phyloP scores from a whole-genome alignment of 2,329 filamentous ascomycete genomes.

The Pseudogymnoascus sp. region DNA sequence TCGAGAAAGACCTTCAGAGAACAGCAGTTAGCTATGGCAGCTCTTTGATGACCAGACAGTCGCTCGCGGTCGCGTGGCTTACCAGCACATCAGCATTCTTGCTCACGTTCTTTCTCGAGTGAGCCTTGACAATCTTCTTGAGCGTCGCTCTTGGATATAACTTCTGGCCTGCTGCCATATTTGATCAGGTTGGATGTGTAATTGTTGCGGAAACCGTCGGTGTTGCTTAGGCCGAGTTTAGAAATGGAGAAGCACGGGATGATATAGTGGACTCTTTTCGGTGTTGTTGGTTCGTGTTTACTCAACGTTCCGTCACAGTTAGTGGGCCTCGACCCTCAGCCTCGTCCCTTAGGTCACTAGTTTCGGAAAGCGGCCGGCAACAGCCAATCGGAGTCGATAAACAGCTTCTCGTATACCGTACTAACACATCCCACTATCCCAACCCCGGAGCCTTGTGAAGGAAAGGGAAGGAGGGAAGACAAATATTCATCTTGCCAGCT shows the following conservation, averaged over 20 bases:
- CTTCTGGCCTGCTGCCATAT: slow-evolving; percentile 47
- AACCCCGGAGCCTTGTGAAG: background rate
- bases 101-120: slow-evolving; percentile 69
- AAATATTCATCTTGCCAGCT: background rate
- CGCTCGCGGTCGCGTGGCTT: slow-evolving; percentile 25
- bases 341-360: slow-evolving; percentile 1
- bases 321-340: background rate
- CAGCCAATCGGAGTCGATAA: background rate
- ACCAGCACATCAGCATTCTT: slow-evolving; percentile 84
- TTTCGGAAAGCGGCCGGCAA: background rate
- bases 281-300: background rate
- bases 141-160: slow-evolving; percentile 76
- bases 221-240: background rate
- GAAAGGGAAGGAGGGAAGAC: background rate
- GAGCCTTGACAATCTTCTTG: slow-evolving; percentile 84
- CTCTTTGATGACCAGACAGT: background rate
- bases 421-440: slow-evolving; percentile 1
- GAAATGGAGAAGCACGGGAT: background rate
- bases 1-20: slow-evolving; percentile 67
- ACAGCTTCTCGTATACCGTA: background rate
- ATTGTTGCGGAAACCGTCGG: background rate
- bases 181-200: background rate
- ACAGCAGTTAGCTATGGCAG: slow-evolving; percentile 3
- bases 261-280: background rate
- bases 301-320: background rate